Evolutionary conservation across 805 yeast species (phyloP).

Genomic region (Debaryomyces prosopidis): DNA sequence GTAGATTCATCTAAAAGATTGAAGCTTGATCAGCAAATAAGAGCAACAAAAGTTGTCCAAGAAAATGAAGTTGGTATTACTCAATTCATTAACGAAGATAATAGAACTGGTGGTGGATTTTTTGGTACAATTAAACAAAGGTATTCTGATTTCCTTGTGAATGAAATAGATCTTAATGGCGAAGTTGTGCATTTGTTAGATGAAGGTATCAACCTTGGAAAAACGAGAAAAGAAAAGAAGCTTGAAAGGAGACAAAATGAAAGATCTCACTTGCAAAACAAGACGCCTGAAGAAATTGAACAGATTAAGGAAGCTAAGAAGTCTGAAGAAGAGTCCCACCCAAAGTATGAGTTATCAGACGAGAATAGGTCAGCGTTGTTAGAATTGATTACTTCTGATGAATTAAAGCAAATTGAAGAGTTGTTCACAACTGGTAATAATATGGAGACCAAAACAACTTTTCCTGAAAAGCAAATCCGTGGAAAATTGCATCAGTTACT

Average conservation of each 20-base stretch:
- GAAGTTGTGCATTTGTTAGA: slow-evolving; percentile 75
- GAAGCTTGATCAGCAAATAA: slow-evolving; percentile 13
- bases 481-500: slow-evolving; percentile 77
- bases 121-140: slow-evolving; percentile 81
- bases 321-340: slow-evolving; percentile 16
- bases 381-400: slow-evolving; percentile 59
- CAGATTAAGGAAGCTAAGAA: slow-evolving; percentile 23
- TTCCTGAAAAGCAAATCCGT: slow-evolving; percentile 71
- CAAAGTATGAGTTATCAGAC: slow-evolving; percentile 43
- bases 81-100: slow-evolving; percentile 54
- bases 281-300: slow-evolving; percentile 33
- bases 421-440: slow-evolving; percentile 56
- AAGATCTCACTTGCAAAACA: slow-evolving; percentile 32
- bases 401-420: slow-evolving; percentile 54
- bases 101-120: slow-evolving; percentile 53
- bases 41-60: slow-evolving; percentile 45
- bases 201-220: slow-evolving; percentile 58
- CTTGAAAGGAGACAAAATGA: slow-evolving; percentile 42
- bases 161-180: slow-evolving; percentile 73
- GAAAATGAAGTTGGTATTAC: slow-evolving; percentile 90
- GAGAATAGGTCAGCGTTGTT: slow-evolving; percentile 50
- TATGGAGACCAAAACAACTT: slow-evolving; percentile 56
- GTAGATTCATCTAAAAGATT: slow-evolving; percentile 11
- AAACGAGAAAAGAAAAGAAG: slow-evolving; percentile 48
- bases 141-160: slow-evolving; percentile 90